These are phyloP conservation scores for Acacia acuminata DNA, from an alignment of 306 rosid species.

Conservation along the genomic window DNA sequence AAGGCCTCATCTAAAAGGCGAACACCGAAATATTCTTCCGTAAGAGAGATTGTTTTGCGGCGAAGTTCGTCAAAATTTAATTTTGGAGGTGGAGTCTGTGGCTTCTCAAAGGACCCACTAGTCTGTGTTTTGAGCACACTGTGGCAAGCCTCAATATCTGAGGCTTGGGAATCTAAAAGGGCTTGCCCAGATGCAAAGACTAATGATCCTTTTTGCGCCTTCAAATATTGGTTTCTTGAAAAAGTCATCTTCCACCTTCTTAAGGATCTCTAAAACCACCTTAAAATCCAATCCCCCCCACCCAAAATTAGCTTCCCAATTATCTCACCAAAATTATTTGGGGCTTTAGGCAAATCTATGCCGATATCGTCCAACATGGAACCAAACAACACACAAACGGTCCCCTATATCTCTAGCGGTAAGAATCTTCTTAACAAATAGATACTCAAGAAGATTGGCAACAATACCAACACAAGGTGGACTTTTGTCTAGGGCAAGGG, in stretches of 20 bases:
- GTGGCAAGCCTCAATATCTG: slow-evolving; percentile 86
- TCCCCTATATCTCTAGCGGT: slow-evolving; percentile 58
- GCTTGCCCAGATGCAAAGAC: slow-evolving; percentile 63
- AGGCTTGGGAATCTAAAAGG: slow-evolving; percentile 69
- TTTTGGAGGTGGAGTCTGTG: slow-evolving; percentile 53
- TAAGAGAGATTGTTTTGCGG: slow-evolving; percentile 65
- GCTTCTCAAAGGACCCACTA: slow-evolving; percentile 61
- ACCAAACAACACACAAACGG: slow-evolving; percentile 78
- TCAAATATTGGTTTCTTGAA: slow-evolving; percentile 62
- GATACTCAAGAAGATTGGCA: slow-evolving; percentile 62
- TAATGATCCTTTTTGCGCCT: slow-evolving; percentile 43
- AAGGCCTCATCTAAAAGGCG: slow-evolving; percentile 77
- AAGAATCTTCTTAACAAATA: slow-evolving; percentile 54
- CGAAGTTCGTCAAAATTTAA: slow-evolving; percentile 50
- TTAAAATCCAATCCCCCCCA: slow-evolving; percentile 72
- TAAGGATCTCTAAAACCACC: slow-evolving; percentile 65
- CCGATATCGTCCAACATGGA: slow-evolving; percentile 66
- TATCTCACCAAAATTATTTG: slow-evolving; percentile 79
- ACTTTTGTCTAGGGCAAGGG: slow-evolving; percentile 75
- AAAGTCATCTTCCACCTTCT: slow-evolving; percentile 62
- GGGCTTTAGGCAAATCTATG: slow-evolving; percentile 88
- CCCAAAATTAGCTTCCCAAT: slow-evolving; percentile 60
- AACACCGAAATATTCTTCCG: slow-evolving; percentile 80
- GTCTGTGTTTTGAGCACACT: no score
- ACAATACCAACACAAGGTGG: slow-evolving; percentile 69